Base-by-base conservation (phyloP, 2,329 filamentous ascomycete species). In the Fusarium nelsonii region DNA sequence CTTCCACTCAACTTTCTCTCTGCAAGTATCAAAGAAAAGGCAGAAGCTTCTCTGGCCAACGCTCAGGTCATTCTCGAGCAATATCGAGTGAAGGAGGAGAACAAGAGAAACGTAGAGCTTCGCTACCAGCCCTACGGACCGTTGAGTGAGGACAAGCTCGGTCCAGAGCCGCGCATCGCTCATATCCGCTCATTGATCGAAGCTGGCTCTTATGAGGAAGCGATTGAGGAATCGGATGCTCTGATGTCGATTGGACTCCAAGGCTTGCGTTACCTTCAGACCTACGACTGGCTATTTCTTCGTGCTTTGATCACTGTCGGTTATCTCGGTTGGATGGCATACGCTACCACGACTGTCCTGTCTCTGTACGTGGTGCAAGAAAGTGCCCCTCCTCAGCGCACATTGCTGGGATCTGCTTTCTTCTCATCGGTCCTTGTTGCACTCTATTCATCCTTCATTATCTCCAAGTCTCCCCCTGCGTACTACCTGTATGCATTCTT, bases 251-350 rank as follows among this genome's bases (percentile, higher is more conserved):
- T 92, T 51, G 91, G 89, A 3, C 85, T 99, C 2, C 87, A 93
- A 65, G 96, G 96, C 9, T 83, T 99, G 63, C 88, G 96, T 51
- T 99, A 99, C 78, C 85, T 99, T 28, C 96, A 99, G 79, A 99
- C 94, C 0, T 99, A 99, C 75, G 96, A 99, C 81, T 99, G 96
- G 96, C 85, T 99, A 4, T 99, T 99, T 80, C 82, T 99, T 36
- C 87, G 96, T 63, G 91, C 93, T 3, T 84, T 99, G 50, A 91
- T 99, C 63, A 97, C 96, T 3, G 77, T 92, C 14, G 96, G 96
- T 18, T 99, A 98, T 75, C 82, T 98, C 9, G 96, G 96, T 20
- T 99, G 95, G 95, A 97, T 98, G 76, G 91, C 92, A 2, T 99
- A 94, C 79, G 93, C 94, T 3, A 83, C 97, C 51, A 96, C 93